Evolutionary conservation across 306 rosid genomes (phyloP).

Genomic region (Lagenaria siceraria): DNA sequence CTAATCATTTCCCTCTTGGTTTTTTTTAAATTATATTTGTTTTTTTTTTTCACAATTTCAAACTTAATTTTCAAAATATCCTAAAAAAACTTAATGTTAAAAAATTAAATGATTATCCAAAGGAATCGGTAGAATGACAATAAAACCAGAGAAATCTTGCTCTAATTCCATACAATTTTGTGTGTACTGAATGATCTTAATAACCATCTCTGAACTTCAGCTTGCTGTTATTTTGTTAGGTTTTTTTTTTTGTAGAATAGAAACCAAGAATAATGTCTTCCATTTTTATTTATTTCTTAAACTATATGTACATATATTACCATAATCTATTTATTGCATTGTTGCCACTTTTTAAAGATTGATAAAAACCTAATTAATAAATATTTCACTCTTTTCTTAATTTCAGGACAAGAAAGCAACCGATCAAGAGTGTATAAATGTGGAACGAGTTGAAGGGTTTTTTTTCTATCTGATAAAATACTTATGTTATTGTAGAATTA

Average conservation of each 20-base stretch:
- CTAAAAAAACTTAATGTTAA: no score
- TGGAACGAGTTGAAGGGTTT: slow-evolving; percentile 1
- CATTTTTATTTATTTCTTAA: not conserved
- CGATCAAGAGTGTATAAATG: not conserved
- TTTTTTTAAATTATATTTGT: no score
- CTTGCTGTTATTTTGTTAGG: not conserved
- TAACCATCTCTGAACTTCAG: not conserved
- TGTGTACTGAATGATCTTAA: not conserved
- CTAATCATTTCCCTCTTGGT: no score
- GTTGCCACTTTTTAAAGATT: not conserved
- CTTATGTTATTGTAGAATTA: not conserved
- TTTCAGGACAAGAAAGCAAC: slow-evolving; percentile 1
- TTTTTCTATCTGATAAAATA: not conserved
- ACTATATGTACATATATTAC: not conserved
- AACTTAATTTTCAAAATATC: no score
- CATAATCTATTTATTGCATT: not conserved
- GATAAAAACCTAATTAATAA: not conserved
- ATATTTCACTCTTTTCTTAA: not conserved
- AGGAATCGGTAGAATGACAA: no score
- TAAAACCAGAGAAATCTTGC: no score
- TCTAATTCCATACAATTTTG: no score
- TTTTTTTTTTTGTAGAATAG: not conserved
- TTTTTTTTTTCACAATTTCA: no score
- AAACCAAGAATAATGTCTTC: not conserved
- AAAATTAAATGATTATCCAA: no score